A percentile compares a stretch with the other conserved stretches of the same genome.
Conservation (phyloP, 352 stramenopile species). For the Blastocystis sp. region DNA sequence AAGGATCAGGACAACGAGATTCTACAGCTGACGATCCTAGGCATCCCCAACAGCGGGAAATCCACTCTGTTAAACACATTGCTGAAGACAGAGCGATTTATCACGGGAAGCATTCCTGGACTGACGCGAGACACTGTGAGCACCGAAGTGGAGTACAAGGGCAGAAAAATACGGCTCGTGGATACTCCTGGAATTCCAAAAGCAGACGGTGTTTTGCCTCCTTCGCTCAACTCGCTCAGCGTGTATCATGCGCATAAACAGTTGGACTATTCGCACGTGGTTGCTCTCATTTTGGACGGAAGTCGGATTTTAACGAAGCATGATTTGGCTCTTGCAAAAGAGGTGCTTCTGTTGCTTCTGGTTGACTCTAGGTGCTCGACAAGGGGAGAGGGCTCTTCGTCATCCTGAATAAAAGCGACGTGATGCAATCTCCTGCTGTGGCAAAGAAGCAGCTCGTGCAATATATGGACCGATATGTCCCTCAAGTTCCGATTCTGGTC, state of each 20-base stretch:
- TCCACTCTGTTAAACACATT: slow-evolving; percentile 68
- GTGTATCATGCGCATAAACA: slow-evolving; percentile 62
- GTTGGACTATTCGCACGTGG: slow-evolving; percentile 64
- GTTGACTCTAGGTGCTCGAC: slow-evolving; percentile 9
- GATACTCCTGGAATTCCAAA: slow-evolving; percentile 67
- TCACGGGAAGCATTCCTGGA: slow-evolving; percentile 66
- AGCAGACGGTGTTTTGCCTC: slow-evolving; percentile 12
- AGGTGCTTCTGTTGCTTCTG: not conserved
- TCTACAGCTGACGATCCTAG: slow-evolving; percentile 66
- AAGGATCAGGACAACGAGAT: slow-evolving; percentile 47
- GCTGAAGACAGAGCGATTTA: slow-evolving; percentile 65
- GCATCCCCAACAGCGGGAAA: slow-evolving; percentile 69
- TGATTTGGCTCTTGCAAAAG: slow-evolving; percentile 62
- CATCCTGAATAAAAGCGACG: slow-evolving; percentile 65
- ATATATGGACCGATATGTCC: slow-evolving; percentile 30
- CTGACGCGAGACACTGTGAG: slow-evolving; percentile 68
- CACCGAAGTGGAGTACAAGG: slow-evolving; percentile 66
- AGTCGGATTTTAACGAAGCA: slow-evolving; percentile 62
- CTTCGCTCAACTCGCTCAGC: slow-evolving; percentile 60
- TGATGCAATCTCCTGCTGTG: slow-evolving; percentile 46
- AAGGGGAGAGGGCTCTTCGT: slow-evolving; percentile 65
- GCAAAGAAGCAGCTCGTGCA: slow-evolving; percentile 34
- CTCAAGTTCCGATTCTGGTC: not conserved
- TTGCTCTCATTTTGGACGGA: slow-evolving; percentile 65
- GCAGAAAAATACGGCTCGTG: slow-evolving; percentile 65